phyloP scores from a whole-genome alignment of 108 stramenopile species.

The Stephanodiscus minutulus region DNA sequence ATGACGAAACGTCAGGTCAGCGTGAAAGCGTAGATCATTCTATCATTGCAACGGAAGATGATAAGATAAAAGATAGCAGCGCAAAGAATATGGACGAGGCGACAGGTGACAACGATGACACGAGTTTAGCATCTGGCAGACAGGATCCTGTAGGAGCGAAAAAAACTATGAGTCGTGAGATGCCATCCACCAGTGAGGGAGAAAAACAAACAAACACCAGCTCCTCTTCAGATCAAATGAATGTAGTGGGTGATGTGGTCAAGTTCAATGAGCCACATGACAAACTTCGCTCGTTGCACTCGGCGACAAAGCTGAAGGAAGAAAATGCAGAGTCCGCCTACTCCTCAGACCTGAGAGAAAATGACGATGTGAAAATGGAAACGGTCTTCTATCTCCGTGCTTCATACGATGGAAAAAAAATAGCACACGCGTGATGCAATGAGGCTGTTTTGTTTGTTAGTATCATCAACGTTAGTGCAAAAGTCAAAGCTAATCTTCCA shows the following conservation, averaged over 20 bases:
- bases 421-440: too few species aligned
- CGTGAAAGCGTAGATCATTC: background rate
- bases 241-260: background rate
- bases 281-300: too few species aligned
- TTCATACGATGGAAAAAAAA: too few species aligned
- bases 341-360: too few species aligned
- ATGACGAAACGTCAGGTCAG: background rate
- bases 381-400: too few species aligned
- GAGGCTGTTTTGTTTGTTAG: too few species aligned
- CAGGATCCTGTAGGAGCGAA: background rate
- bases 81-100: background rate
- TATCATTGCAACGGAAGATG: background rate
- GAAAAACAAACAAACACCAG: background rate
- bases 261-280: background rate
- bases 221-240: background rate
- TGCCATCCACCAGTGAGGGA: too few species aligned
- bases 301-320: too few species aligned
- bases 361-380: too few species aligned
- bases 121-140: background rate
- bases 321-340: too few species aligned
- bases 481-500: too few species aligned
- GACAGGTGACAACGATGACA: background rate
- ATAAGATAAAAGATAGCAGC: constrained; percentile 6
- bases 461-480: too few species aligned
- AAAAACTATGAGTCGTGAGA: background rate